These are phyloP conservation scores for Cyberlindnera amylophila DNA, from an alignment of 805 yeast species.

Conservation along the genomic window DNA sequence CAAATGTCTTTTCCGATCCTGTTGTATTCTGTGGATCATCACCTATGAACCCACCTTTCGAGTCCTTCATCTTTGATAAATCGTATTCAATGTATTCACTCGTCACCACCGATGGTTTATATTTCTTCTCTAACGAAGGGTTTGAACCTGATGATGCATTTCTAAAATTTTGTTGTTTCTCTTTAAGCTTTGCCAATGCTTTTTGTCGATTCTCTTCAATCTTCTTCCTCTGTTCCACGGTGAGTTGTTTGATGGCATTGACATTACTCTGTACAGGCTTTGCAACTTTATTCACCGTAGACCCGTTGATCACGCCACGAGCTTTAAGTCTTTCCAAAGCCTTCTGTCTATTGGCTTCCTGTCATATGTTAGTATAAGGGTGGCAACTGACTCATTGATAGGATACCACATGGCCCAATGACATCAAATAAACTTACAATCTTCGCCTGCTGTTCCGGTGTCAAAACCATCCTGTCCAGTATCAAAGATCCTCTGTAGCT, in stretches of 20 bases:
- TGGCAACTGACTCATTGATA: background rate
- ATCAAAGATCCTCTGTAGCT: no score
- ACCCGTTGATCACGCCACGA: constrained; percentile 32
- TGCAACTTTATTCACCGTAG: constrained; percentile 14
- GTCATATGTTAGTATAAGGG: background rate
- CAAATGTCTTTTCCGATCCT: constrained; percentile 38
- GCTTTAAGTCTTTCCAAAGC: constrained; percentile 57
- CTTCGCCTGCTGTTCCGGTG: constrained; percentile 30
- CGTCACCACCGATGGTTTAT: constrained; percentile 47
- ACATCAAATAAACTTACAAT: constrained; percentile 26
- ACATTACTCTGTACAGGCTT: constrained; percentile 17
- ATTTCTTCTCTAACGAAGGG: constrained; percentile 13
- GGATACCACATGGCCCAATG: background rate
- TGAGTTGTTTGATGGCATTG: constrained; percentile 28
- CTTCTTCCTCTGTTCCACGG: constrained; percentile 46
- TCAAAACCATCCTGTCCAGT: constrained; percentile 18
- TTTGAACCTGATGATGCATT: constrained; percentile 33
- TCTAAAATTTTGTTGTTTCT: constrained; percentile 33
- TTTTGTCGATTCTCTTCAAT: constrained; percentile 51
- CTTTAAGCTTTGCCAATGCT: constrained; percentile 45
- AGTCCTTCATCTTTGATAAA: constrained; percentile 84
- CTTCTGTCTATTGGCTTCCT: constrained; percentile 36
- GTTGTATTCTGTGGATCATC: constrained; percentile 48
- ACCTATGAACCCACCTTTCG: constrained; percentile 65
- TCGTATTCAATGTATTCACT: constrained; percentile 80